Percentiles rank a stretch among this genome's conserved stretches.
Conservation (phyloP, 768 basidiomycete species). For the Mrakia frigida region DNA sequence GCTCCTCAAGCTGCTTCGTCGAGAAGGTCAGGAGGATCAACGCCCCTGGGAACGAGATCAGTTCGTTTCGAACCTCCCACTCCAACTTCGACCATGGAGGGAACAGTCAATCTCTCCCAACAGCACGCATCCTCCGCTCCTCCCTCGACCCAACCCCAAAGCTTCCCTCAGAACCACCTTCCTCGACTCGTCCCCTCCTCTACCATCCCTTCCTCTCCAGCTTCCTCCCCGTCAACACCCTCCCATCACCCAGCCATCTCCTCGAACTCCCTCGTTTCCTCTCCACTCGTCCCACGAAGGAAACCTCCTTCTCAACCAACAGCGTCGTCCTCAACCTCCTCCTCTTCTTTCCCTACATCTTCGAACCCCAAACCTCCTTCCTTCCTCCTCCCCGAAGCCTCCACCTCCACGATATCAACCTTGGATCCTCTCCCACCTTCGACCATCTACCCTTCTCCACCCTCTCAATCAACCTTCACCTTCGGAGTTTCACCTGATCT, state of each 20-base stretch:
- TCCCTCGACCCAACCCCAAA: neutral
- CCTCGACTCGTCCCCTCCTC: constrained; percentile 16
- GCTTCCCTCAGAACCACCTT: neutral
- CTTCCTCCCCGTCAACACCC: neutral
- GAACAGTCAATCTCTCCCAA: neutral
- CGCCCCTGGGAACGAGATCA: neutral
- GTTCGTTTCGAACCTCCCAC: constrained; percentile 1
- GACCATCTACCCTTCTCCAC: constrained; percentile 6
- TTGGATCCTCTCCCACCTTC: neutral
- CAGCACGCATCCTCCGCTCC: neutral
- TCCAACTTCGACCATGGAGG: neutral
- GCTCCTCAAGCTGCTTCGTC: neutral
- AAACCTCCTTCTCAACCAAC: constrained; percentile 2
- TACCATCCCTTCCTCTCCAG: neutral
- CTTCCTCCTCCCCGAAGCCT: neutral
- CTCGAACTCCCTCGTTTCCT: neutral
- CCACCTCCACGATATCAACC: neutral
- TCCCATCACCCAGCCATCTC: neutral
- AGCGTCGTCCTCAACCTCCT: neutral
- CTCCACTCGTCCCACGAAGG: neutral
- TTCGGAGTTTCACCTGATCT: neutral
- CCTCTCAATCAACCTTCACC: neutral
- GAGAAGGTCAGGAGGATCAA: neutral
- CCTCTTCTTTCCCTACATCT: neutral
- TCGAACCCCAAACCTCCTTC: neutral